Evolutionary conservation across 768 basidiomycete species (phyloP).

Genomic region (Clathrus columnatus): DNA sequence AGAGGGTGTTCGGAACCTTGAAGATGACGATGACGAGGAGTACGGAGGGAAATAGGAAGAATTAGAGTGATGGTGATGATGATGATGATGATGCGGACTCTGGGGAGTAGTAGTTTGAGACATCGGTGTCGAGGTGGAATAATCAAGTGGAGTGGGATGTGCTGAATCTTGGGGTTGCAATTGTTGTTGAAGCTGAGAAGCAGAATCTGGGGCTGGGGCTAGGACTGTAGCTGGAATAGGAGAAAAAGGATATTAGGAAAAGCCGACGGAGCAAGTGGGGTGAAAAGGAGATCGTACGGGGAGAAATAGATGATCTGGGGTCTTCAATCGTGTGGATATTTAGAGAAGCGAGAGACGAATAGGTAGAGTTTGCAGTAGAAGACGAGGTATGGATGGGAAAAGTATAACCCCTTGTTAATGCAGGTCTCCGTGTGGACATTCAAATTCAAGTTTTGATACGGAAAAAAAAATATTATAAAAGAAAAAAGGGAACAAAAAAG

Average conservation of each 20-base stretch:
- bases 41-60: neutral
- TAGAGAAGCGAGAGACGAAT: conserved; percentile 9
- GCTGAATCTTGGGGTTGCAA: neutral
- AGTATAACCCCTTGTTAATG: conserved; percentile 2
- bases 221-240: neutral
- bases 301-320: neutral
- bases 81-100: neutral
- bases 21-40: neutral
- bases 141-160: neutral
- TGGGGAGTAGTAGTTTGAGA: neutral
- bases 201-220: neutral
- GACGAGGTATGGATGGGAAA: conserved; percentile 7
- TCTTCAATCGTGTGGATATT: neutral
- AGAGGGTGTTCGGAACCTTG: neutral
- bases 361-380: neutral
- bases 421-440: conserved; percentile 7
- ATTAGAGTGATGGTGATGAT: neutral
- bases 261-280: neutral
- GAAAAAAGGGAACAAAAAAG: neutral
- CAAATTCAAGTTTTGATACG: neutral
- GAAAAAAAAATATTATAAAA: neutral
- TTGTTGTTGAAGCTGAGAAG: neutral
- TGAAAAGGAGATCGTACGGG: neutral
- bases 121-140: neutral
- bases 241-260: neutral